Percentiles rank a stretch among this genome's conserved stretches.
Conservation (phyloP, 345 rosid genomes). For the Bruguiera gymnorhiza region DNA sequence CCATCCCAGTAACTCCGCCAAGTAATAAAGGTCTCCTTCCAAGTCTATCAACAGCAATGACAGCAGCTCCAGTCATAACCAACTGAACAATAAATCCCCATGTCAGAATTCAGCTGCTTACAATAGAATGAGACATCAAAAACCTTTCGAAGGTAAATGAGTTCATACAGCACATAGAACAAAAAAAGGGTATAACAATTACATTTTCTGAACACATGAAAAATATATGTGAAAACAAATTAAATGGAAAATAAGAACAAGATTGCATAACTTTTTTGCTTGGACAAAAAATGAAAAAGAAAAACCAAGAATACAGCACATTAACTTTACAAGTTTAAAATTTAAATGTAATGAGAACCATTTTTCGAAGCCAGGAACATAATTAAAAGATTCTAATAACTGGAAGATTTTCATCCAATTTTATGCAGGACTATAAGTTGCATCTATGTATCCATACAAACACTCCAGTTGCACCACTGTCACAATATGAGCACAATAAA, state of each 20-base stretch:
- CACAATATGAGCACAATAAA: too few relatives aligned
- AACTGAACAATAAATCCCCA: slow-evolving; percentile 43
- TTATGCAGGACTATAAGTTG: too few relatives aligned
- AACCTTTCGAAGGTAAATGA: slow-evolving; percentile 7
- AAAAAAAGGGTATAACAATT: neutral
- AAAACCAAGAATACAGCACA: too few relatives aligned
- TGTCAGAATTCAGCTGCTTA: slow-evolving; percentile 6
- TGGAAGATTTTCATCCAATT: too few relatives aligned
- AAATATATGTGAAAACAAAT: neutral
- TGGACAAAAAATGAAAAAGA: too few relatives aligned
- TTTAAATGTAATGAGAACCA: neutral
- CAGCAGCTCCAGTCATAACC: neutral
- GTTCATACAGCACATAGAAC: neutral
- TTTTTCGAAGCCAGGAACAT: neutral
- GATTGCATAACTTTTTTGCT: too few relatives aligned
- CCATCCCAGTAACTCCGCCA: slow-evolving; percentile 93
- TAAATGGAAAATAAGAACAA: neutral
- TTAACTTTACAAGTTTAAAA: too few relatives aligned
- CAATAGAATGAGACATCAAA: neutral
- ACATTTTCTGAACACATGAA: neutral
- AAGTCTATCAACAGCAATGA: too few relatives aligned
- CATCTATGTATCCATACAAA: too few relatives aligned
- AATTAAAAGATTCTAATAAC: neutral
- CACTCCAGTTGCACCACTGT: too few relatives aligned
- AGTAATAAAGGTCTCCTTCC: slow-evolving; percentile 53